A percentile compares a stretch with the other conserved stretches of the same genome.
phyloP scores from a whole-genome alignment of 2,329 filamentous ascomycete species.

The Ceratocystis diversiconidia region DNA sequence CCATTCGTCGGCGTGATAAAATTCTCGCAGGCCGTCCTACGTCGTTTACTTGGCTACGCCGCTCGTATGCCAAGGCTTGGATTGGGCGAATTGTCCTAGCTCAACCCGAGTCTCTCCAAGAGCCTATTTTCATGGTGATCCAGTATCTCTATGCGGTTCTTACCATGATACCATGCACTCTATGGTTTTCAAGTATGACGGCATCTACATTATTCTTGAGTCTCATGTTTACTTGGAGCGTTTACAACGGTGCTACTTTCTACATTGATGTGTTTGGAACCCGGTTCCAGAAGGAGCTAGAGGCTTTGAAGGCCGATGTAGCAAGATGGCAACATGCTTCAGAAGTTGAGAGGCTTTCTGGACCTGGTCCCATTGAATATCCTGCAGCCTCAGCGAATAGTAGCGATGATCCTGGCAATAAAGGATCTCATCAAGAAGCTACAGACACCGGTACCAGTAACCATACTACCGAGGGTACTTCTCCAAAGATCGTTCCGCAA shows the following conservation, averaged over 20 bases:
- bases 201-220: constrained; percentile 64
- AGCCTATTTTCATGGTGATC: constrained; percentile 87
- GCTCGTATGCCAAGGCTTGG: constrained; percentile 78
- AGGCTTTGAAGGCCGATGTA: constrained; percentile 77
- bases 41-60: constrained; percentile 92
- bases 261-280: constrained; percentile 98
- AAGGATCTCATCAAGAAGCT: not conserved
- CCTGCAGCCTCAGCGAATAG: not conserved
- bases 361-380: constrained; percentile 4
- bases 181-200: constrained; percentile 87
- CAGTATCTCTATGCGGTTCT: constrained; percentile 82
- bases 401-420: not conserved
- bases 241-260: constrained; percentile 93
- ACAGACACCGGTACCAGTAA: not conserved
- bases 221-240: constrained; percentile 80
- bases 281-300: constrained; percentile 90
- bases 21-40: constrained; percentile 92
- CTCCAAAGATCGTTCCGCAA: constrained; percentile 8
- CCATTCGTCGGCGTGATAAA: constrained; percentile 83
- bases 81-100: constrained; percentile 74
- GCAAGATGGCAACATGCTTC: constrained; percentile 65
- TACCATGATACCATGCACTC: constrained; percentile 84
- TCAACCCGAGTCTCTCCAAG: constrained; percentile 62
- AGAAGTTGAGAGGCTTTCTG: constrained; percentile 26
- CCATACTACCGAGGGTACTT: not conserved